Evolutionary conservation across 2,329 filamentous ascomycete species (phyloP), one percentile per base, ranked within the genome.

Genomic region (Xylaria sp.): DNA sequence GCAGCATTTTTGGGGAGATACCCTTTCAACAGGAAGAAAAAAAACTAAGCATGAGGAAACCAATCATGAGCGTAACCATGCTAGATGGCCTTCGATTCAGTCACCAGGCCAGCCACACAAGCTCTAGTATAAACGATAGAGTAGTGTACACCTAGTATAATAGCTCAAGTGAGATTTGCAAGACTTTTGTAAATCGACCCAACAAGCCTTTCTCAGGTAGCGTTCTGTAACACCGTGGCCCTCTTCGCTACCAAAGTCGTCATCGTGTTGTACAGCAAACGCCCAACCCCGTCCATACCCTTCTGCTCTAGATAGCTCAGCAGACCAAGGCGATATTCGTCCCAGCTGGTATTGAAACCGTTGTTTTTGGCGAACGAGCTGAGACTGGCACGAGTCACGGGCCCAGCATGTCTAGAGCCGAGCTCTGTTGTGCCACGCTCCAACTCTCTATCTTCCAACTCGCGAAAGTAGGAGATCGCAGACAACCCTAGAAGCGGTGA

Each of bases 251-350:
- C 86, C 62, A 93, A 72, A 46, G 87, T 84, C 68, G 88, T 91
- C 83, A 94, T 91, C 1, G 90, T 92, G 63, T 86, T 90, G 70
- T 89, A 89, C 80, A 95, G 87, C 64, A 95, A 72, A 59, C 87
- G 80, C 16, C 82, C 81, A 24, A 93, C 78, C 0, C 91, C 91
- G 9, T 71, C 73, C 42, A 89, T 78, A 0, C 88, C 88, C 48
- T 80, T 80, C 5, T 73, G 75, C 54, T 88, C 86, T 57, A 95
- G 71, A 72, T 86, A 84, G 45, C 79, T 78, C 52, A 96, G 72
- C 57, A 93, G 86, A n/a, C 84, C 81, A 5, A 91, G 76, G 53
- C 89, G 80, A 69, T 92, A 96, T 45, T 89, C 85, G 63, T 87
- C 84, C 88, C 89, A 95, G 13, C 77, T 78, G 38, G 93, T 67